Base-by-base conservation (phyloP, 2,329 filamentous ascomycete species). In the Didymella arachidicola region DNA sequence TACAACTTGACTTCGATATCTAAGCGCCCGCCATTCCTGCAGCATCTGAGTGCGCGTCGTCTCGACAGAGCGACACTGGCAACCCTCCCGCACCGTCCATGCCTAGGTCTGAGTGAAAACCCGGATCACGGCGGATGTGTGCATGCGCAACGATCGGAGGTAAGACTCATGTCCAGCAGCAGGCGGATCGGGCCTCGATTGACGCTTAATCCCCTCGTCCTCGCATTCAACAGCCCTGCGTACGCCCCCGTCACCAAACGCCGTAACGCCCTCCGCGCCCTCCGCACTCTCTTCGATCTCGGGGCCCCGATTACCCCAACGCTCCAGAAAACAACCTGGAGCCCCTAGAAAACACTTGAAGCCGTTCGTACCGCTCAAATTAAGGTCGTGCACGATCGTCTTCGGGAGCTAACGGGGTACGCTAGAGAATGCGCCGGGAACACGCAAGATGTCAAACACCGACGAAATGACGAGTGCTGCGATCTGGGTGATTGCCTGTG, bases 391-490 rank as follows among this genome's bases (percentile, higher is more conserved):
- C 46, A 43, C 47, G 48, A 42, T 43, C 48, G 36, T 41, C 7
- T 43, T 48, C 43, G 55, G 48, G 18, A 18, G 14, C 29, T 36
- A 29, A 30, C 36, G 43, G 43, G n/a, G 7, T n/a, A 25, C 49
- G 55, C 55, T 58, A 58, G 55, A 53, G 27, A 48, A 58, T n/a
- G 25, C 12, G 6, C 44, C 55, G 49, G 55, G 43, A 53, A 53
- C 51, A 46, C 42, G 41, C 50, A n/a, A 30, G 19, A 12, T 38
- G 8, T 50, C 53, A 56, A 45, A 50, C 53, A 19, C 39, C 46
- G 46, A 50, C 41, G 53, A 45, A 3, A 53, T 48, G 36, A 53
- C 43, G 30, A 26, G 14, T 43, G 11, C 2, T 6, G 10, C 29
- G 12, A 11, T 7, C 10, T 27, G 10, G 44, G 49, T 30, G 12